phyloP scores from a whole-genome alignment of 2,329 filamentous ascomycete genomes.

The Gnomoniopsis smithogilvyi region DNA sequence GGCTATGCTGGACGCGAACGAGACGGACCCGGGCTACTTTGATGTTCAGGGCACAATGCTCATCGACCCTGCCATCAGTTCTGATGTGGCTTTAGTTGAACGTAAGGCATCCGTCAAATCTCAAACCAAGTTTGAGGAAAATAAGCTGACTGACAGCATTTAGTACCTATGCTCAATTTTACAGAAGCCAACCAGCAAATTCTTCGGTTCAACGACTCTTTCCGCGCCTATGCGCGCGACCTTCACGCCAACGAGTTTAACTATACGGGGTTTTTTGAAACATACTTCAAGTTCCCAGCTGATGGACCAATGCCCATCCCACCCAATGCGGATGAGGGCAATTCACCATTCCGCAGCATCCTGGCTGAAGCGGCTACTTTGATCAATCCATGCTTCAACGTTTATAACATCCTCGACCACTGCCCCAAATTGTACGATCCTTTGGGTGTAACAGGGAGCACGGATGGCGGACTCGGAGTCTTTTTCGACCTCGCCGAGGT shows the following conservation, averaged over 20 bases:
- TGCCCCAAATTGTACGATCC: slow-evolving; percentile 63
- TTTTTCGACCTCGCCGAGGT: slow-evolving; percentile 69
- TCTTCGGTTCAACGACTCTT: slow-evolving; percentile 58
- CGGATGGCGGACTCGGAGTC: slow-evolving; percentile 54
- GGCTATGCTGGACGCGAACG: slow-evolving; percentile 59
- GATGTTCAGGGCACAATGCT: slow-evolving; percentile 41
- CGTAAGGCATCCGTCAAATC: slow-evolving; percentile 29
- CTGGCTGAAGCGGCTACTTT: slow-evolving; percentile 48
- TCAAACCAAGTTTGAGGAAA: not conserved
- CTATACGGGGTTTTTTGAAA: slow-evolving; percentile 53
- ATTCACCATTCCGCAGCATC: slow-evolving; percentile 48
- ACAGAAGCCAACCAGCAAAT: slow-evolving; percentile 56
- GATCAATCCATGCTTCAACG: slow-evolving; percentile 71
- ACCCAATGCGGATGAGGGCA: slow-evolving; percentile 43
- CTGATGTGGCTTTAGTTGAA: slow-evolving; percentile 2
- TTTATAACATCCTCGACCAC: slow-evolving; percentile 64
- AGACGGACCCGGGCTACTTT: slow-evolving; percentile 53
- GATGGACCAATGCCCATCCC: slow-evolving; percentile 50
- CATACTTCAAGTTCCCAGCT: slow-evolving; percentile 64
- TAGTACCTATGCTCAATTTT: slow-evolving; percentile 49
- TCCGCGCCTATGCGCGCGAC: slow-evolving; percentile 45
- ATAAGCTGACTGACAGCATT: slow-evolving; percentile 25
- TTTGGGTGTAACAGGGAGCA: slow-evolving; percentile 54
- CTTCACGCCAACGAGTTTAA: slow-evolving; percentile 57
- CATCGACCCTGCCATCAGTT: slow-evolving; percentile 6